Percentiles rank a stretch among this genome's conserved stretches.
phyloP scores from a whole-genome alignment of 495 filamentous ascomycete genomes.

The Rhizodiscina lignyota region DNA sequence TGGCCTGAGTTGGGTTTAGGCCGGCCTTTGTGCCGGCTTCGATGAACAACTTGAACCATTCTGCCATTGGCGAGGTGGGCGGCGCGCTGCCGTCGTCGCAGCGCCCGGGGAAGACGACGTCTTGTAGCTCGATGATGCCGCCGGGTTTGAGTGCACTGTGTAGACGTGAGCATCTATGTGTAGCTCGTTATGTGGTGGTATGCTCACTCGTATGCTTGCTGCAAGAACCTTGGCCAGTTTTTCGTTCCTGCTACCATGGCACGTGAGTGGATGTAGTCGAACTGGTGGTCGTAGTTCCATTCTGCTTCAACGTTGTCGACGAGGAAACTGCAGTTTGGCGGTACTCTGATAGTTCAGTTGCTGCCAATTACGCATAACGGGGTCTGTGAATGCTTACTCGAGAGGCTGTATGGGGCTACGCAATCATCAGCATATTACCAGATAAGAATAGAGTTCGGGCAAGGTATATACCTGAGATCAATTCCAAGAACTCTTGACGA shows the following conservation, averaged over 20 bases:
- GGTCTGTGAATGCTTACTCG: neutral
- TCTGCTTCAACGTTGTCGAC: conserved; percentile 16
- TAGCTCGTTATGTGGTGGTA: too few relatives aligned
- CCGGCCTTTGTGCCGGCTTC: neutral
- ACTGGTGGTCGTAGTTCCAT: conserved; percentile 12
- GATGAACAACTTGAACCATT: neutral
- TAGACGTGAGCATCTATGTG: neutral
- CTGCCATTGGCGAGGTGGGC: neutral
- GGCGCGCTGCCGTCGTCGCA: conserved; percentile 12
- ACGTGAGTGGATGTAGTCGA: conserved; percentile 18
- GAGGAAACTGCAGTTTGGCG: conserved; percentile 18
- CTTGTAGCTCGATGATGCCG: conserved; percentile 18
- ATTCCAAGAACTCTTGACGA: conserved; percentile 12
- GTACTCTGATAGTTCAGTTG: conserved; percentile 6
- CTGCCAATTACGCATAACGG: neutral
- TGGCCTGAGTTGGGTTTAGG: neutral
- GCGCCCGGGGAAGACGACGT: conserved; percentile 5
- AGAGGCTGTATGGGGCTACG: conserved; percentile 14
- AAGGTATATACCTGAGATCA: conserved; percentile 8
- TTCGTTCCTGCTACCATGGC: conserved; percentile 7
- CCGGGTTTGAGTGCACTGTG: conserved; percentile 8
- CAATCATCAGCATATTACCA: neutral
- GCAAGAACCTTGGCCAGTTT: conserved; percentile 11
- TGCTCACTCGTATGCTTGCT: conserved; percentile 7
- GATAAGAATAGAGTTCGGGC: too few relatives aligned